These are phyloP conservation scores for Gnomoniopsis sp. DNA, from an alignment of 2,329 filamentous ascomycete genomes.

Conservation along the genomic window DNA sequence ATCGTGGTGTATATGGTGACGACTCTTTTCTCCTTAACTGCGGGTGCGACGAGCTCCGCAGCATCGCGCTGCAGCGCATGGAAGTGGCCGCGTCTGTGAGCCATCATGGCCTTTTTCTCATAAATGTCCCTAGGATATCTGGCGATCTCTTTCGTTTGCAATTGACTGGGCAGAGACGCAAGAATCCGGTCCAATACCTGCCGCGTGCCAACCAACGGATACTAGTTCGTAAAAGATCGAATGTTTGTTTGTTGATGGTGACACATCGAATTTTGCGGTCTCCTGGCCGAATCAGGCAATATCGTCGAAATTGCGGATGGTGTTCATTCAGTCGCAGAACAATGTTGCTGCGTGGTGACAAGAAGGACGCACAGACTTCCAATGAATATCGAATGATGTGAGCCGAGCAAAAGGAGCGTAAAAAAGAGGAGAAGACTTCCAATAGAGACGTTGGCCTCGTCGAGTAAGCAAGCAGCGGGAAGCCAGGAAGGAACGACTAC, in stretches of 20 bases:
- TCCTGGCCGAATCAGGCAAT: background rate
- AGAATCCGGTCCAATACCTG: background rate
- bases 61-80: constrained; percentile 1
- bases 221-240: constrained; percentile 1
- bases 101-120: constrained; percentile 5
- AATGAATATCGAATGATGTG: background rate
- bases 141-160: background rate
- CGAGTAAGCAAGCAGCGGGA: background rate
- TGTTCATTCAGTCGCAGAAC: constrained; percentile 1
- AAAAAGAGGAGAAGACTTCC: background rate
- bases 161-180: background rate
- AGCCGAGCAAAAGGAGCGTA: background rate
- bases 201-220: background rate
- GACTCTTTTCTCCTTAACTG: constrained; percentile 6
- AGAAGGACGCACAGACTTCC: background rate
- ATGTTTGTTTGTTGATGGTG: background rate
- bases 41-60: background rate
- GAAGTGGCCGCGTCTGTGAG: constrained; percentile 12
- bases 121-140: background rate
- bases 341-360: background rate
- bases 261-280: constrained; percentile 1
- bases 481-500: constrained; percentile 1
- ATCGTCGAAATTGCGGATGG: background rate
- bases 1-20: constrained; percentile 31
- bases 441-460: no score